Base-by-base conservation (phyloP, 768 basidiomycete species). In the Cubamyces lactineus region DNA sequence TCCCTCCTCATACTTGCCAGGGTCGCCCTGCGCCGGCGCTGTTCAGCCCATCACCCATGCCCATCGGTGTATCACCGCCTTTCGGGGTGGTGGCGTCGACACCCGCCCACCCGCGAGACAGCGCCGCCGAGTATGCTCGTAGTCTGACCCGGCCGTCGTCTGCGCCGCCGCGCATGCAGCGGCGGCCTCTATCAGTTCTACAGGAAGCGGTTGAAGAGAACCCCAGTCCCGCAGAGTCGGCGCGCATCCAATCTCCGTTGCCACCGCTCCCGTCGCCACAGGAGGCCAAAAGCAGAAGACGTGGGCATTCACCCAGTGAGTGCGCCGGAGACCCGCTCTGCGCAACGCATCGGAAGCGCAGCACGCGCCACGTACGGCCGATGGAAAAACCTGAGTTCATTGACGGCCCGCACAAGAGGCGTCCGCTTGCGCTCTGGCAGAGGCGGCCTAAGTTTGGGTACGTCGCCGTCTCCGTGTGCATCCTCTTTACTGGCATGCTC, bases 321-420 rank as follows among this genome's bases (percentile, higher is more conserved):
- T 59, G 57, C 15, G 26, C 38, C 1, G 28, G 40, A n/a, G 57
- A 59, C 41, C 49, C 57, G n/a, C 41, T 59, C 15, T 59, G 57
- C n/a, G 49, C 49, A 3, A 30, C 42, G 0, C 57, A 59, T 12
- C 57, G 57, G n/a, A 42, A 43, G 41, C 57, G 57, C 7, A 49
- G 41, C 12, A 15, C n/a, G 55, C 26, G n/a, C 17, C 24, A 16
- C n/a, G 26, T n/a, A 16, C 42, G 24, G 11, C 43, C 28, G 17
- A 28, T 40, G 26, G 42, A 30, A 16, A 11, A 21, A 17, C 45
- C 46, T 5, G 42, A 28, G 17, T 42, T 26, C 40, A 15, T 40
- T 3, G 28, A 40, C 3, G 50, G 54, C 21, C 54, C 61, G 23
- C 54, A 56, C 42, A 26, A 21, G 17, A 26, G 61, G 41, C 21